A percentile compares a stretch with the other conserved stretches of the same genome.
These are phyloP conservation scores for Thelonectria olida DNA, from an alignment of 2,329 filamentous ascomycete genomes.

Conservation along the genomic window DNA sequence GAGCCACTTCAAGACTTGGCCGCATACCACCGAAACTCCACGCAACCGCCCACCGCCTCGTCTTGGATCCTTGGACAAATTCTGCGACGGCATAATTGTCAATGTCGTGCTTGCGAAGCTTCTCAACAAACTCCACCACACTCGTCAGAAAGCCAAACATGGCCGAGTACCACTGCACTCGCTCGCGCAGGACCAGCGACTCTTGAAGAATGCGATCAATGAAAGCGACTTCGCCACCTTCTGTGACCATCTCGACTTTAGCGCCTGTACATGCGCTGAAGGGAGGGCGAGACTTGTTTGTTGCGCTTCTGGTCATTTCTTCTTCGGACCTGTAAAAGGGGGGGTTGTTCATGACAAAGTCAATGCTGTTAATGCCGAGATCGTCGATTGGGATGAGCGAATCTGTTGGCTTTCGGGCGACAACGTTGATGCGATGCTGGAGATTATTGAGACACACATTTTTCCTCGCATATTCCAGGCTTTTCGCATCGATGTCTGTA, in stretches of 20 bases:
- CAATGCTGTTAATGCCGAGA: constrained; percentile 61
- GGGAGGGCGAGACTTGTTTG: constrained; percentile 72
- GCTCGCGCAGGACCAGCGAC: constrained; percentile 65
- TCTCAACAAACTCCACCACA: constrained; percentile 68
- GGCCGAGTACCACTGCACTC: constrained; percentile 86
- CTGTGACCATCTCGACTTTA: constrained; percentile 84
- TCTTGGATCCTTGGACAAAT: constrained; percentile 80
- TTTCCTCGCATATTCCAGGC: constrained; percentile 68
- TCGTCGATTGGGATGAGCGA: constrained; percentile 71
- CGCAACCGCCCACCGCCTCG: constrained; percentile 84
- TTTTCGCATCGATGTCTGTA: constrained; percentile 78
- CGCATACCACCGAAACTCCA: constrained; percentile 83
- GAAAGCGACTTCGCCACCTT: constrained; percentile 81
- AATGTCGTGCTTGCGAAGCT: constrained; percentile 64
- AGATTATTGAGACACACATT: constrained; percentile 77
- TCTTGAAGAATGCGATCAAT: constrained; percentile 76
- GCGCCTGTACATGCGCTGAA: constrained; percentile 81
- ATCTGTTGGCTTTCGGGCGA: constrained; percentile 61
- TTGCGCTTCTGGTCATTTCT: constrained; percentile 74
- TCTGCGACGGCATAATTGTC: constrained; percentile 85
- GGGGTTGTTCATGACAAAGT: constrained; percentile 94
- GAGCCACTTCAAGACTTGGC: constrained; percentile 60
- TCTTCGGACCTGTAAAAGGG: constrained; percentile 85
- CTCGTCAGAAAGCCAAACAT: constrained; percentile 88
- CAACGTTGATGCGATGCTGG: constrained; percentile 69